Base-by-base conservation (phyloP, 768 basidiomycete genomes). In the Megacollybia marginata region DNA sequence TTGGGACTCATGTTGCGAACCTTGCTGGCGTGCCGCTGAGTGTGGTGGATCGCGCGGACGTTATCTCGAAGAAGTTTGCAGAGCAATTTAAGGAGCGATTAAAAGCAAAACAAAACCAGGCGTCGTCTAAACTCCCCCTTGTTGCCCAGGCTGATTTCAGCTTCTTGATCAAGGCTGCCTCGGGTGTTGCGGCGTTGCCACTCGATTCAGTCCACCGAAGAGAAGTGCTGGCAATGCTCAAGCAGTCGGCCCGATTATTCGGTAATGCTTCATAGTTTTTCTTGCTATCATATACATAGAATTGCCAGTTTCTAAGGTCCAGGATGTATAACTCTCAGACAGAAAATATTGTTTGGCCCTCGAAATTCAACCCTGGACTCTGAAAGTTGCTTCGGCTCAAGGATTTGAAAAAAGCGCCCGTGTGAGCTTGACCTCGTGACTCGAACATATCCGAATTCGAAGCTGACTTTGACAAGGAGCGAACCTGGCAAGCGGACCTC, bases 1-100 rank as follows among this genome's bases (percentile, higher is more conserved):
- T 94, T 58, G 92, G 91, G 9, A 92, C 92, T 1, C 92, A 95
- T 60, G 95, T 98, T 40, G 96, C 96, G 28, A 88, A 85, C 56
- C 76, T 99, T 42, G 96, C 95, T 4, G 96, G 95, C 5, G 92
- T 98, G 0, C 92, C 93, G 1, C 62, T 75, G 12, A 73, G 78
- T 8, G 89, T 99, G 13, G 92, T 99, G 36, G 75, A 86, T 52
- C 82, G 96, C 4, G 96, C 96, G 4, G 92, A 93, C 55, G 65
- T 79, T 20, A 80, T 98, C 44, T 96, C 94, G 12, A 79, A 79
- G 48, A 83, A 89, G 59, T 94, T 94, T 61, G 89, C 92, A 1
- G 70, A 80, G 55, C 82, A 93, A 57, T 98, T 98, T 74, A 87
- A 85, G 57, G 85, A 84, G 56, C 79, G 83, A 54, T 68, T 90